Base-by-base conservation (phyloP, 2,329 filamentous ascomycete species). In the Fusarium incarnatum region DNA sequence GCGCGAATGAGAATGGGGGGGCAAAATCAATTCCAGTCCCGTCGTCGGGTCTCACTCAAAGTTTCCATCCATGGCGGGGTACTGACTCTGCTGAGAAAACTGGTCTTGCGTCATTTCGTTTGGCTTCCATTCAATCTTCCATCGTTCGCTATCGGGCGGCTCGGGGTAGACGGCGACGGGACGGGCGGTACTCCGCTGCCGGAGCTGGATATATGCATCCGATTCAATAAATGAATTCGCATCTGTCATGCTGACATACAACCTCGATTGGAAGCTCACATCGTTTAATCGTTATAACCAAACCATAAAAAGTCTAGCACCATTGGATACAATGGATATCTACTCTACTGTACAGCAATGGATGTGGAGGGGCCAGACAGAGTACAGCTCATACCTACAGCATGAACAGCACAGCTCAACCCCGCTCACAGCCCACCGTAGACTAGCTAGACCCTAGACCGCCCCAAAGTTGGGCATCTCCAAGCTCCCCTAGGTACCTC, bases 21-120 rank as follows among this genome's bases (percentile, higher is more conserved):
- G 42, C 57, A 73, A 71, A 49, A 64, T 64, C 59, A 55, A 18
- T 52, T 25, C 23, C 46, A 30, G 8, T 52, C 49, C 25, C 20
- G 20, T 44, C 34, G 34, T n/a, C 34, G 22, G 41, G 41, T 44
- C 41, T 44, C 41, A 44, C 41, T 44, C 41, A 25, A 52, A 72
- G 62, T 60, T 74, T 75, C 34, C 34, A 37, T 75, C 34, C 34
- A 37, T 75, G 73, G 73, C 68, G 73, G 73, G 74, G 74, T 73
- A 74, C n/a, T 42, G 16, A 5, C 41, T 44, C 20, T 22, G 22
- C 55, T 20, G 48, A 47, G 45, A 50, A 66, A 62, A 57, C 25
- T 58, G 44, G 50, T 46, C 72, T 76, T 76, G 74, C 74, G 74
- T 76, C 74, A 76, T 74, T 76, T 75, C 67, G 54, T 67, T 70